Evolutionary conservation across 1,139 yeast genomes (phyloP), one percentile per base, ranked within the genome.

Genomic region (Kluyveromyces sp.): DNA sequence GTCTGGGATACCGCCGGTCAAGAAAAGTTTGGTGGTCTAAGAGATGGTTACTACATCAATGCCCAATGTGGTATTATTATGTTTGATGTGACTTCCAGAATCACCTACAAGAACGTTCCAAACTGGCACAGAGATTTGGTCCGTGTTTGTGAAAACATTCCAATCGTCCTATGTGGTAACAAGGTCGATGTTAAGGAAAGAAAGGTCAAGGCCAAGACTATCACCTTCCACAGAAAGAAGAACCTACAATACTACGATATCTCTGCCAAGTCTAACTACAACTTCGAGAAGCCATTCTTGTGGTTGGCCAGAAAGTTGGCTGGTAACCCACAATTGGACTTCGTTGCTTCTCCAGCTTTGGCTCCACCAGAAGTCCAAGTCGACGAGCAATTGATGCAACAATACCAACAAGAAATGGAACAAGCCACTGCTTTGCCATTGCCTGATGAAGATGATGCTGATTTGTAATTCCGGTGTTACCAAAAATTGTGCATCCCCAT

Each of bases 1-100:
- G 97, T 92, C 63, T 94, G 99, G 99, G 99, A 94, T 73, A 94
- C 98, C 53, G 99, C 99, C 50, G 99, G 98, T 56, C 99, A 94
- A 78, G 99, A 94, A 77, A 94, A 94, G 76, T 92, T 94, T 64
- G 99, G 99, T 72, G 98, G 99, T 64, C 79, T 94, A 67, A 90
- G 98, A 80, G 98, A 92, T 67, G 99, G 98, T 68, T 92, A 94
- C 79, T 92, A 94, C 75, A 92, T 94, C 71, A 90, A 92, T 71
- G 99, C 98, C 67, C 97, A 94, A 76, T 94, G 98, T 80, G 99
- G 97, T 76, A 92, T 94, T 75, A 94, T 94, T 72, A 94, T 94
- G 99, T 94, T 94, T 69, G 99, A 94, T 74, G 98, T 94, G 55
- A 94, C 99, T 53, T 89, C 97, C 47, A 89, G 98, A 80, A 92